Percentiles rank a stretch among this genome's conserved stretches.
phyloP scores from a whole-genome alignment of 1,139 yeast species.

The Komagataea norvegica region DNA sequence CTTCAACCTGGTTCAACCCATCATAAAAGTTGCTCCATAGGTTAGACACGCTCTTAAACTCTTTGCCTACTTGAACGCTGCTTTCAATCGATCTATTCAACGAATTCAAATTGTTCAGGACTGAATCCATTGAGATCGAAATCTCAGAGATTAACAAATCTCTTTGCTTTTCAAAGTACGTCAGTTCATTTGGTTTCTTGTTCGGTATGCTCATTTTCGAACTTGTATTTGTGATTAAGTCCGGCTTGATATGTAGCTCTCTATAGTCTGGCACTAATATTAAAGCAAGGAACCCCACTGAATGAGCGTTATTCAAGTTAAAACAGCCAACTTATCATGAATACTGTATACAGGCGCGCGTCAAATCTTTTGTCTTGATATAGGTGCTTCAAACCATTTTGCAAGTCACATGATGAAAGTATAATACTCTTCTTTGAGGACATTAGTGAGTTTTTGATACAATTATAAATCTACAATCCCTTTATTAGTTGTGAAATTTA shows the following conservation, averaged over 20 bases:
- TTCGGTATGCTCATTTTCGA: slow-evolving; percentile 6
- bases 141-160: slow-evolving; percentile 40
- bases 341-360: too few relatives aligned
- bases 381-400: too few relatives aligned
- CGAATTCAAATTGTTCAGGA: slow-evolving; percentile 44
- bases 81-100: slow-evolving; percentile 48
- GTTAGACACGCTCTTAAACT: slow-evolving; percentile 45
- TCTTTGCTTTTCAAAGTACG: slow-evolving; percentile 40
- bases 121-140: slow-evolving; percentile 43
- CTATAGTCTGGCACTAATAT: too few relatives aligned
- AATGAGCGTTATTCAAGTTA: too few relatives aligned
- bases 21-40: slow-evolving; percentile 49
- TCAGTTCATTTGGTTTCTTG: slow-evolving; percentile 12
- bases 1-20: slow-evolving; percentile 29
- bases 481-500: too few relatives aligned
- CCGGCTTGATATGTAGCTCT: background rate
- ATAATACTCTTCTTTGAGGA: too few relatives aligned
- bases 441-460: too few relatives aligned
- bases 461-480: too few relatives aligned
- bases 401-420: too few relatives aligned
- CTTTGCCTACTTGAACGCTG: slow-evolving; percentile 49
- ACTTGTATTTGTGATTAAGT: background rate
- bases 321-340: too few relatives aligned
- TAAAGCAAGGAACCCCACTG: too few relatives aligned
- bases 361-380: too few relatives aligned